phyloP scores from a whole-genome alignment of 495 filamentous ascomycete genomes.

The Stereocaulon alpinum region DNA sequence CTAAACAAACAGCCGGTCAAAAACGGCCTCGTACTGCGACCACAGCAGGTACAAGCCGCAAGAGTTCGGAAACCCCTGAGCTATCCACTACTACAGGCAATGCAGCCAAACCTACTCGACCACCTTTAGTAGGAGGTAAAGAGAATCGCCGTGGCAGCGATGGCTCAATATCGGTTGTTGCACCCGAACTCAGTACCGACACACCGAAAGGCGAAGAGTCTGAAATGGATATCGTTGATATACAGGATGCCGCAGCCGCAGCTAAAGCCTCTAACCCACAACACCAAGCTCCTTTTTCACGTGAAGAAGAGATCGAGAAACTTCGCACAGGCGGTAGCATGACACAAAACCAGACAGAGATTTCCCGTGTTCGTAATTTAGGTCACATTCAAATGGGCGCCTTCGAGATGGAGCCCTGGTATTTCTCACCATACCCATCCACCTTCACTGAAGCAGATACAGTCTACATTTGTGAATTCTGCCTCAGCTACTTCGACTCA shows the following conservation, averaged over 20 bases:
- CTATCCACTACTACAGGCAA: constrained; percentile 36
- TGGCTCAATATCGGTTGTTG: constrained; percentile 42
- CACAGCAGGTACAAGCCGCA: constrained; percentile 37
- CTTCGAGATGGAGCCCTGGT: constrained; percentile 92
- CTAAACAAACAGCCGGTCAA: constrained; percentile 26
- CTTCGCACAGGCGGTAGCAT: constrained; percentile 88
- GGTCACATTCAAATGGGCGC: constrained; percentile 86
- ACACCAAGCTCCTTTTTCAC: constrained; percentile 48
- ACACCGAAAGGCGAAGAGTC: constrained; percentile 52
- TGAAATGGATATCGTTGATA: constrained; percentile 52
- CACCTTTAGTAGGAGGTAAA: constrained; percentile 41
- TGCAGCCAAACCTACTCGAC: constrained; percentile 36
- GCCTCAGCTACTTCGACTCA: constrained; percentile 79
- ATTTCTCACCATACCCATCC: constrained; percentile 93
- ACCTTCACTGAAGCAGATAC: constrained; percentile 75
- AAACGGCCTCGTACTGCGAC: constrained; percentile 39
- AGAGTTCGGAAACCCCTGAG: constrained; percentile 50
- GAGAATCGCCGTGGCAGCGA: constrained; percentile 44
- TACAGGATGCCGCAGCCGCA: constrained; percentile 48
- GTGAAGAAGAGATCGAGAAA: constrained; percentile 92
- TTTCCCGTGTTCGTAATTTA: constrained; percentile 91
- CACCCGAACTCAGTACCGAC: constrained; percentile 34
- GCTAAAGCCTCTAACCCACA: constrained; percentile 38
- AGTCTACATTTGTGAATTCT: constrained; percentile 97
- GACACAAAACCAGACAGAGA: constrained; percentile 97